Evolutionary conservation across 192 early-diverging fungal genomes (phyloP).

Genomic region (Rhizoclosmatium globosum): DNA sequence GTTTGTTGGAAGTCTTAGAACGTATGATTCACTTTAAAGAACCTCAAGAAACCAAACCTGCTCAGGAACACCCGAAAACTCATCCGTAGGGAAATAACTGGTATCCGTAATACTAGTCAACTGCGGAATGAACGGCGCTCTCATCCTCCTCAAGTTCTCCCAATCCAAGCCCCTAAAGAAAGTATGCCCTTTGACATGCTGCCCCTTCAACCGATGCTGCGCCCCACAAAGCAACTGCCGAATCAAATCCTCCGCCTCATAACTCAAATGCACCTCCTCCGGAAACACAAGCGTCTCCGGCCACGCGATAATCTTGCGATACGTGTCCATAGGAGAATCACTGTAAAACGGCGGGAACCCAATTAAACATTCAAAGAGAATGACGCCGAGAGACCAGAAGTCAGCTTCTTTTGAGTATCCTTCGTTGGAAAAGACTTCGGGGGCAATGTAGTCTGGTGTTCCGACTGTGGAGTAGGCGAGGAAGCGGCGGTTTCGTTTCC

Average conservation of each 20-base stretch:
- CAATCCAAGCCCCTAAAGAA: slow-evolving; percentile 97
- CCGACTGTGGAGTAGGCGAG: slow-evolving; percentile 98
- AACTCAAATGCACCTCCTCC: slow-evolving; percentile 89
- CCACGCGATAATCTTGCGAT: slow-evolving; percentile 99
- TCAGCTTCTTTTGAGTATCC: slow-evolving; percentile 99
- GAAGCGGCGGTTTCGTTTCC: slow-evolving; percentile 96
- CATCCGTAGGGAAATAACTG: slow-evolving; percentile 96
- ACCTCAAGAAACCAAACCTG: slow-evolving; percentile 35
- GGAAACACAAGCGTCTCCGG: slow-evolving; percentile 89
- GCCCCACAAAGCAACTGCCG: slow-evolving; percentile 90
- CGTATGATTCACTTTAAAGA: slow-evolving; percentile 27
- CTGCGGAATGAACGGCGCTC: slow-evolving; percentile 93
- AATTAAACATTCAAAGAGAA: slow-evolving; percentile 99
- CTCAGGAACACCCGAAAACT: slow-evolving; percentile 66
- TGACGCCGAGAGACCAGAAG: slow-evolving; percentile 99
- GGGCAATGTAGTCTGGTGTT: slow-evolving; percentile 98
- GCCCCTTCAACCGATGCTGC: slow-evolving; percentile 81
- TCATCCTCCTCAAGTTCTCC: slow-evolving; percentile 80
- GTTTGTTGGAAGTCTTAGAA: slow-evolving; percentile 81
- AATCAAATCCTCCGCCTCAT: slow-evolving; percentile 93
- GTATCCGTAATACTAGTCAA: slow-evolving; percentile 96
- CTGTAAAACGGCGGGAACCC: slow-evolving; percentile 99
- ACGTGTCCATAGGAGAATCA: slow-evolving; percentile 95
- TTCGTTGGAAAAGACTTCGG: slow-evolving; percentile 68
- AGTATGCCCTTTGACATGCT: slow-evolving; percentile 90